These are phyloP conservation scores for Penicillium occitanis DNA, from an alignment of 2,329 filamentous ascomycete species.

Conservation along the genomic window DNA sequence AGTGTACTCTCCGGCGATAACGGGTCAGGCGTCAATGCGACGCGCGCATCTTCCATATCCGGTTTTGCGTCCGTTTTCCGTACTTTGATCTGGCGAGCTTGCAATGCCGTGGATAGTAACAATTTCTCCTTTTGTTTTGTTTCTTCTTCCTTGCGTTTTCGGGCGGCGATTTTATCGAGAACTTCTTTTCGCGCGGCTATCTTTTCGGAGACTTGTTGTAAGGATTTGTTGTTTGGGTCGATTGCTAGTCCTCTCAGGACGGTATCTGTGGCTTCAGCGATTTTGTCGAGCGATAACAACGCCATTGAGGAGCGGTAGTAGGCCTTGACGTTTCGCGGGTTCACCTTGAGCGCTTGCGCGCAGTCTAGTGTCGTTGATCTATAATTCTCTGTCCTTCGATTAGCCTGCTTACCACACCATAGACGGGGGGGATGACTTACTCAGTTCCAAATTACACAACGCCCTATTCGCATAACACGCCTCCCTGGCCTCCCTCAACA, in stretches of 20 bases:
- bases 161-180: constrained; percentile 56
- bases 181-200: constrained; percentile 60
- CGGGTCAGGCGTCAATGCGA: constrained; percentile 70
- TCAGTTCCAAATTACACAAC: constrained; percentile 81
- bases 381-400: constrained; percentile 63
- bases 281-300: constrained; percentile 73
- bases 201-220: constrained; percentile 62
- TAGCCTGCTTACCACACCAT: too few species aligned
- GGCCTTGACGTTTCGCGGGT: constrained; percentile 81
- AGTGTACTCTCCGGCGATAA: constrained; percentile 71
- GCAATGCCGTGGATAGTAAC: constrained; percentile 65
- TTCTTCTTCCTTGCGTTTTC: constrained; percentile 54
- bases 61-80: constrained; percentile 69
- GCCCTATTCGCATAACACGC: constrained; percentile 82
- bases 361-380: constrained; percentile 84
- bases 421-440: constrained; percentile 27
- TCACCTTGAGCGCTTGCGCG: constrained; percentile 72
- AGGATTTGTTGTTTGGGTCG: constrained; percentile 68
- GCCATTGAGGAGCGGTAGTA: constrained; percentile 82
- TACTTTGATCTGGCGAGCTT: constrained; percentile 67
- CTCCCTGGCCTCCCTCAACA: constrained; percentile 68
- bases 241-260: constrained; percentile 66
- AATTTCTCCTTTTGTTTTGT: constrained; percentile 53
- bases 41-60: constrained; percentile 79
- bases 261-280: constrained; percentile 77